A percentile compares a stretch with the other conserved stretches of the same genome.
Conservation (phyloP, 352 stramenopile species). For the Phytophthora sojae region DNA sequence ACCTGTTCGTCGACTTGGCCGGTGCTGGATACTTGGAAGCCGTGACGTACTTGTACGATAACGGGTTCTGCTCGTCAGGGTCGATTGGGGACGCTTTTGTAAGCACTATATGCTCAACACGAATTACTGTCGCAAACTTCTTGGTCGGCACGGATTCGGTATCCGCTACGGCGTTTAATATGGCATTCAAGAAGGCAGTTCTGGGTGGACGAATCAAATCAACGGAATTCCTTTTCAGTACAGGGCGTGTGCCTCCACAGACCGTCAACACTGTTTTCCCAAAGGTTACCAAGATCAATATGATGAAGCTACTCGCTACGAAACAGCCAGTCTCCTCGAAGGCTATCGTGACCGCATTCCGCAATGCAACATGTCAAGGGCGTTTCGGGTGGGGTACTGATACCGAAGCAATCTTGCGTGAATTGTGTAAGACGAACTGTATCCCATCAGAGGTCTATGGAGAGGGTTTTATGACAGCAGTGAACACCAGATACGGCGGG, state of each 20-base stretch:
- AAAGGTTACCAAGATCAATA: not conserved
- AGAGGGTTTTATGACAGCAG: not conserved
- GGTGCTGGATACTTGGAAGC: not conserved
- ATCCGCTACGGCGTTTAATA: not conserved
- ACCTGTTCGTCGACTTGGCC: constrained; percentile 1
- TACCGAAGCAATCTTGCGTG: not conserved
- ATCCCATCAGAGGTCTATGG: not conserved
- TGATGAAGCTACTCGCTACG: not conserved
- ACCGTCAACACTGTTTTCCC: not conserved
- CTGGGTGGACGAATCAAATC: not conserved
- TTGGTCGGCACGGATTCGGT: not conserved
- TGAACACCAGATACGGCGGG: not conserved
- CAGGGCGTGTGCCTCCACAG: not conserved
- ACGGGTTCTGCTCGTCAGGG: not conserved
- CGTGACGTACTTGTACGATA: not conserved
- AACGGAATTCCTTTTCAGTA: not conserved
- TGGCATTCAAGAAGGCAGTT: not conserved
- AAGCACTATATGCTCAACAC: not conserved
- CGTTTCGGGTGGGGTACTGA: not conserved
- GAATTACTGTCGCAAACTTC: not conserved
- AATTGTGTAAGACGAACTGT: not conserved
- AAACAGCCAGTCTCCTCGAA: not conserved
- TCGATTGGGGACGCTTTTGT: not conserved
- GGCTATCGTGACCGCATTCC: not conserved
- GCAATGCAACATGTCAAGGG: not conserved